Evolutionary conservation across 352 stramenopile species (phyloP).

Genomic region (Pythium plurisporium): DNA sequence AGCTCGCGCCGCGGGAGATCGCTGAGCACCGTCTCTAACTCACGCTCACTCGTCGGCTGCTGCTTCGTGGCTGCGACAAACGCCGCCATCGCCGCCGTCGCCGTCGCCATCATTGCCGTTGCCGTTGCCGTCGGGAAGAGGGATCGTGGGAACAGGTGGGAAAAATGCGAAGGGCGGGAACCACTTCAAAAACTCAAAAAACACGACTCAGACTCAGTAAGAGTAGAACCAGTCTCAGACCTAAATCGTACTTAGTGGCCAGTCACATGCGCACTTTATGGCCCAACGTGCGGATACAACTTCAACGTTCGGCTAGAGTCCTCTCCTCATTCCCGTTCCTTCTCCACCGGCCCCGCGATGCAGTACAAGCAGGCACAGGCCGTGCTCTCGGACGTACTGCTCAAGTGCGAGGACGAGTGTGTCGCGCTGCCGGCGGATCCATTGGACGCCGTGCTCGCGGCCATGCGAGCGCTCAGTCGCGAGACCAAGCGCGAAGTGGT

Average conservation of each 20-base stretch:
- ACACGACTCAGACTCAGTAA: neutral
- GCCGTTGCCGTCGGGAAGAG: neutral
- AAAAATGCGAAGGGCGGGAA: neutral
- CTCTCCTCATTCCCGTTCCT: neutral
- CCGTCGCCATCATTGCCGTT: neutral
- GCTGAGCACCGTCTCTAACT: constrained; percentile 12
- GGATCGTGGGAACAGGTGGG: neutral
- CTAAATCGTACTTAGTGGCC: neutral
- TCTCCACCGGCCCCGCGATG: constrained; percentile 25
- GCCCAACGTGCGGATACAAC: neutral
- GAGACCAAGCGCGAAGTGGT: constrained; percentile 42
- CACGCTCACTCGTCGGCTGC: constrained; percentile 1
- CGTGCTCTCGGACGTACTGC: constrained; percentile 55
- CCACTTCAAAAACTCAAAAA: constrained; percentile 13
- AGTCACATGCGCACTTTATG: neutral
- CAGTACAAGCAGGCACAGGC: constrained; percentile 46
- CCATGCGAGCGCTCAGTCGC: constrained; percentile 30
- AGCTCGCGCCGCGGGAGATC: constrained; percentile 19
- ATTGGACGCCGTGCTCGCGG: constrained; percentile 37
- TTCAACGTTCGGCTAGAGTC: constrained; percentile 4
- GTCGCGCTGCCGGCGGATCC: constrained; percentile 45
- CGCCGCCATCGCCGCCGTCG: constrained; percentile 8
- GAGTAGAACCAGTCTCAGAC: neutral
- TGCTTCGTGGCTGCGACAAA: constrained; percentile 2
- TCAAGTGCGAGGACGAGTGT: constrained; percentile 54